Evolutionary conservation across 805 yeast genomes (phyloP).

Genomic region (Metschnikowia lochheadii): DNA sequence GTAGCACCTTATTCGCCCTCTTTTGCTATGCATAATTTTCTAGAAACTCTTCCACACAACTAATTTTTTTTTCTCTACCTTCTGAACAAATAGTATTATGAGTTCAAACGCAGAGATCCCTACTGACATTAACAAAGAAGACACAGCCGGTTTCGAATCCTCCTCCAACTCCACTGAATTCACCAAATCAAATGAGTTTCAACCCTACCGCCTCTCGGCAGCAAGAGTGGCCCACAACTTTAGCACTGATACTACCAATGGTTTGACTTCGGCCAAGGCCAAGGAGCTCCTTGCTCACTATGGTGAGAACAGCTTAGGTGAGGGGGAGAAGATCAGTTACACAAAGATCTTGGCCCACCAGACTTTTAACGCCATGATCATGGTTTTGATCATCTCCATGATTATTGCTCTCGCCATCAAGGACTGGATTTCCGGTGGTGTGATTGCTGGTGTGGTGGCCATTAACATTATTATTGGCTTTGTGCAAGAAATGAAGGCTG

Average conservation of each 20-base stretch:
- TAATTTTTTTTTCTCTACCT: not conserved
- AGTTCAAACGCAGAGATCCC: not conserved
- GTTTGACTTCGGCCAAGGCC: constrained; percentile 35
- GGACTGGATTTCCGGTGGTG: constrained; percentile 84
- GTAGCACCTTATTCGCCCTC: not conserved
- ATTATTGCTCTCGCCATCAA: constrained; percentile 65
- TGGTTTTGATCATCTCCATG: constrained; percentile 67
- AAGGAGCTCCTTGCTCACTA: constrained; percentile 23
- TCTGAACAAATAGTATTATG: not conserved
- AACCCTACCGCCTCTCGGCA: constrained; percentile 31
- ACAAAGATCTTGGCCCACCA: constrained; percentile 59
- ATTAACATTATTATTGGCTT: constrained; percentile 66
- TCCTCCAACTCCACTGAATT: constrained; percentile 11
- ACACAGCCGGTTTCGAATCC: constrained; percentile 6
- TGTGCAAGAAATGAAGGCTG: constrained; percentile 69
- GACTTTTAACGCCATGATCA: constrained; percentile 72
- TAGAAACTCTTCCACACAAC: not conserved
- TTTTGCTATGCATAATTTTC: not conserved
- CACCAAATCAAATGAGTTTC: constrained; percentile 9
- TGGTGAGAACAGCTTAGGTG: constrained; percentile 63
- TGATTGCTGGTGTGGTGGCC: constrained; percentile 61
- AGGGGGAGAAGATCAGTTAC: constrained; percentile 51
- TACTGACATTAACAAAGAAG: not conserved
- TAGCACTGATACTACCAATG: constrained; percentile 43
- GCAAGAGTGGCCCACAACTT: constrained; percentile 35